Evolutionary conservation across 1,284 basidiomycete species (phyloP).

Genomic region (Porodaedalea pini): DNA sequence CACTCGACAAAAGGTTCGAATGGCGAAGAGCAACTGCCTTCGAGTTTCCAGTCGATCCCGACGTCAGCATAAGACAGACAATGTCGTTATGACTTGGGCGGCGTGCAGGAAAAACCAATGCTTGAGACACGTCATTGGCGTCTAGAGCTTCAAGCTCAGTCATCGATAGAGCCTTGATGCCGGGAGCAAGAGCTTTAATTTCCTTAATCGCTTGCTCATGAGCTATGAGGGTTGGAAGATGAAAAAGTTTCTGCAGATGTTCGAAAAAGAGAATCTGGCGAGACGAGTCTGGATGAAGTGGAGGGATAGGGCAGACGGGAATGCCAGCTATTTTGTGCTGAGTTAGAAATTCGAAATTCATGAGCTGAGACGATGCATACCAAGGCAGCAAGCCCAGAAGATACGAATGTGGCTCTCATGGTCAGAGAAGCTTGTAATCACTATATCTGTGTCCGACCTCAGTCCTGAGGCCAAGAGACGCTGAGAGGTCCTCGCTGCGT

Average conservation of each 20-base stretch:
- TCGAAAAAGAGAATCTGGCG: constrained; percentile 21
- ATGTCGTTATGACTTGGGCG: constrained; percentile 26
- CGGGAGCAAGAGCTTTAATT: constrained; percentile 14
- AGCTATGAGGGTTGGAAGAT: constrained; percentile 18
- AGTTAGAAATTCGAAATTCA: too few species aligned
- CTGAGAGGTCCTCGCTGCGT: constrained; percentile 16
- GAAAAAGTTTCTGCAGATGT: constrained; percentile 19
- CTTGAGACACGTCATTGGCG: not conserved
- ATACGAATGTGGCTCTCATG: constrained; percentile 24
- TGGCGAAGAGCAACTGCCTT: constrained; percentile 32
- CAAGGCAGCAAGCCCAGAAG: constrained; percentile 26
- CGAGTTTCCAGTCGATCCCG: constrained; percentile 34
- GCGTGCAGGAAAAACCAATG: not conserved
- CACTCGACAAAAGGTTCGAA: constrained; percentile 24
- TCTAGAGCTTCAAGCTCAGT: constrained; percentile 6
- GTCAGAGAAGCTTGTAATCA: constrained; percentile 23
- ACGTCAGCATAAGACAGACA: constrained; percentile 30
- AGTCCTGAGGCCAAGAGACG: constrained; percentile 20
- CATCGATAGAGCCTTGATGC: constrained; percentile 11
- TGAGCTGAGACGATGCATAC: constrained; percentile 17
- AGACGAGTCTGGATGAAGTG: constrained; percentile 24
- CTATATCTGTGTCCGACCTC: constrained; percentile 13
- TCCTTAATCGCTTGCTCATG: constrained; percentile 12
- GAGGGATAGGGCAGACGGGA: constrained; percentile 24
- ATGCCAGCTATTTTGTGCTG: constrained; percentile 21